Percentiles rank a stretch among this genome's conserved stretches.
Evolutionary conservation across 345 rosid genomes (phyloP).

Genomic region (Theobroma cacao): DNA sequence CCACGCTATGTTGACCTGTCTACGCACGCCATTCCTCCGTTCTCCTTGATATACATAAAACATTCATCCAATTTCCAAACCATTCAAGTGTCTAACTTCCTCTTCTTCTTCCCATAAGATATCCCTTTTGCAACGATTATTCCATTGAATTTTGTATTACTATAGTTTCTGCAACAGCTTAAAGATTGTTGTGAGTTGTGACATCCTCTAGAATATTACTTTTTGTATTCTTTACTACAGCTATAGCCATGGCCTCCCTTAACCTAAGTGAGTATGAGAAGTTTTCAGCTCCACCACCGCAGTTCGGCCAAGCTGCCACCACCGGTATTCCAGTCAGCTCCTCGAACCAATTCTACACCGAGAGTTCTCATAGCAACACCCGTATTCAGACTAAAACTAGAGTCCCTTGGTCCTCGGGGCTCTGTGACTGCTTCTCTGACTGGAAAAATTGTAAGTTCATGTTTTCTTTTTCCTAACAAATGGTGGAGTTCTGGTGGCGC

Average conservation of each 20-base stretch:
- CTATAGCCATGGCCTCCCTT: slow-evolving; percentile 4
- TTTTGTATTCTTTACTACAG: background rate
- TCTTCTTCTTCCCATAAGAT: background rate
- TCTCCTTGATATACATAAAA: no score
- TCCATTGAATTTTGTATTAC: background rate
- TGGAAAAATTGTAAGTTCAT: slow-evolving; percentile 11
- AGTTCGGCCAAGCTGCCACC: background rate
- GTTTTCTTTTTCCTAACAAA: background rate
- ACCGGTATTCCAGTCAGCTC: slow-evolving; percentile 14
- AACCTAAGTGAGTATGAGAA: background rate
- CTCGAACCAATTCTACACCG: background rate
- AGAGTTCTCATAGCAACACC: background rate
- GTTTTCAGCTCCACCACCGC: background rate
- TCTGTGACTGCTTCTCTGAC: slow-evolving; percentile 20
- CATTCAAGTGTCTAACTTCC: background rate
- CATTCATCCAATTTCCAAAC: background rate
- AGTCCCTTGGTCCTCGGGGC: slow-evolving; percentile 15
- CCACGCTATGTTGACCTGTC: background rate
- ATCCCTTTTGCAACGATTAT: background rate
- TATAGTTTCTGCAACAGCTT: background rate
- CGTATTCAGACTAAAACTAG: background rate
- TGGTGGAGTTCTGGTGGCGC: background rate
- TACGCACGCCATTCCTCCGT: no score
- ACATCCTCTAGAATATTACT: no score
- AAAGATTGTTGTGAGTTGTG: no score